Evolutionary conservation across 1,139 yeast genomes (phyloP).

Genomic region (Geotrichum restrictum): DNA sequence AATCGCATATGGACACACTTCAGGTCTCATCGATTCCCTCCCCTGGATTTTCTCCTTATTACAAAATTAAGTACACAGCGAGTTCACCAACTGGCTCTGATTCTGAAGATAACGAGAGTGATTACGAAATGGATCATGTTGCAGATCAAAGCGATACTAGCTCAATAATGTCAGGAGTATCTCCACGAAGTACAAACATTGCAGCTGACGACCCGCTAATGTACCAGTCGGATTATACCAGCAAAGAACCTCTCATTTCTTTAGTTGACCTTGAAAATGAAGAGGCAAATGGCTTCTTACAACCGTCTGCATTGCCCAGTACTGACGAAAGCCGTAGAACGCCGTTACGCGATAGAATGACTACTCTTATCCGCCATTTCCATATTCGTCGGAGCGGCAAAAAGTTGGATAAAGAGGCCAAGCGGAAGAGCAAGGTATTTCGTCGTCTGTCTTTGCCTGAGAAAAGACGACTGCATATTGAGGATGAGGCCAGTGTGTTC

Average conservation of each 20-base stretch:
- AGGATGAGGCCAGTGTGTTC: conserved; percentile 7
- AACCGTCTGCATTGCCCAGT: no score
- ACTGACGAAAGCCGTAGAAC: neutral
- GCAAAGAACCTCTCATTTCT: no score
- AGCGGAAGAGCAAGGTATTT: neutral
- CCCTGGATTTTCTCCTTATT: neutral
- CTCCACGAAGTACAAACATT: neutral
- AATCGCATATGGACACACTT: no score
- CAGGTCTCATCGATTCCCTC: neutral
- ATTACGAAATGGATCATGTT: neutral
- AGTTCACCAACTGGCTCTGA: neutral
- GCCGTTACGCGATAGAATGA: neutral
- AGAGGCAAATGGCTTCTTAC: no score
- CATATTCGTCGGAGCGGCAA: neutral
- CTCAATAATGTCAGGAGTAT: neutral
- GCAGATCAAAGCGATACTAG: neutral
- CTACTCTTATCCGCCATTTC: neutral
- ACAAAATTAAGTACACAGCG: neutral
- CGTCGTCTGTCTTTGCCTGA: conserved; percentile 7
- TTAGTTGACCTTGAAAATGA: no score
- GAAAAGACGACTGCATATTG: conserved; percentile 7
- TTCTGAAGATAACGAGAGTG: neutral
- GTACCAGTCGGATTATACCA: no score
- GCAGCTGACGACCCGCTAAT: neutral
- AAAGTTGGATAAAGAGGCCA: neutral